Percentiles rank a stretch among this genome's conserved stretches.
Conservation (phyloP, 1,139 yeast genomes). For the Geotrichum bryndzae region DNA sequence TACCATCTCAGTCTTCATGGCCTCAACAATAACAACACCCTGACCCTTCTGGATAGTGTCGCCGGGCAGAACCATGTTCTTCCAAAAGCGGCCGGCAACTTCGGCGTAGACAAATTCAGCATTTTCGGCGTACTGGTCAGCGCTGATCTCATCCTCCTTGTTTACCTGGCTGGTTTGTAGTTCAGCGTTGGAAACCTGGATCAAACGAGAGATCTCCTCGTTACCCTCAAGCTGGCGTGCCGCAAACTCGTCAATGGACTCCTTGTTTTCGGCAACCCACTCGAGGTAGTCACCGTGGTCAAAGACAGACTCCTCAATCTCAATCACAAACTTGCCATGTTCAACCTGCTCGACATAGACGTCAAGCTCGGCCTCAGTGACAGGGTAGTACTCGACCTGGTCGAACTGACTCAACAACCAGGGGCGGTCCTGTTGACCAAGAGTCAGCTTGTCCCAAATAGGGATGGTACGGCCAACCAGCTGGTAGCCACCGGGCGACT, state of each 20-base stretch:
- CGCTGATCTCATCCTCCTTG: conserved; percentile 38
- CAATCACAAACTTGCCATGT: conserved; percentile 74
- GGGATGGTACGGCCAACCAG: conserved; percentile 94
- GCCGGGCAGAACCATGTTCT: conserved; percentile 77
- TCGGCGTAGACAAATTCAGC: conserved; percentile 87
- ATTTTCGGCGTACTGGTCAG: conserved; percentile 51
- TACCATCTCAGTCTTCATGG: conserved; percentile 97
- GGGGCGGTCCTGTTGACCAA: conserved; percentile 71
- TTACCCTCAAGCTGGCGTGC: conserved; percentile 70
- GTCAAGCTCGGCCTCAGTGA: conserved; percentile 75
- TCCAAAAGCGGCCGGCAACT: conserved; percentile 96
- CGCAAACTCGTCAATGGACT: conserved; percentile 66
- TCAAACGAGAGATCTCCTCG: conserved; percentile 76
- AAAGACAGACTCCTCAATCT: conserved; percentile 69
- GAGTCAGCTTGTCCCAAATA: conserved; percentile 88
- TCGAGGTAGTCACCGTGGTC: conserved; percentile 71
- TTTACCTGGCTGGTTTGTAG: conserved; percentile 42
- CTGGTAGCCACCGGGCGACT: conserved; percentile 98
- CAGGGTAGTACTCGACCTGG: conserved; percentile 91
- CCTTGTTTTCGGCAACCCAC: conserved; percentile 71
- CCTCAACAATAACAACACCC: conserved; percentile 84
- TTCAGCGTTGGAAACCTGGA: conserved; percentile 78
- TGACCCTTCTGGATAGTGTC: conserved; percentile 68
- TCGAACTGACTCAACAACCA: conserved; percentile 92
- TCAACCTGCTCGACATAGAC: conserved; percentile 62